These are phyloP conservation scores for Astrothelium macrocarpum DNA, from an alignment of 495 filamentous ascomycete genomes.

Conservation along the genomic window DNA sequence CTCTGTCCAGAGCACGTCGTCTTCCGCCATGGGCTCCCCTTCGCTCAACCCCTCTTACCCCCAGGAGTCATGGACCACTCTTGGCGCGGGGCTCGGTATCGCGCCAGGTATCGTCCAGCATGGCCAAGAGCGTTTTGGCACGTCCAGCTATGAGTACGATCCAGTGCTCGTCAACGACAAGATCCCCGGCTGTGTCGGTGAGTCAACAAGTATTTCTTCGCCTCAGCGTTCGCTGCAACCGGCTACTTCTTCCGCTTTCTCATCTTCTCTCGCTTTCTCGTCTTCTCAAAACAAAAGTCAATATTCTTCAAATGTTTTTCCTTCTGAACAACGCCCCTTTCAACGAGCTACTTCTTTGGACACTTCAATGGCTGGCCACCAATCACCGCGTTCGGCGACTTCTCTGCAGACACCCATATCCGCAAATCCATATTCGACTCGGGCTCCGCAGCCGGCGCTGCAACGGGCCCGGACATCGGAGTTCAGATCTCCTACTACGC, in stretches of 20 bases:
- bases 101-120: constrained; percentile 57
- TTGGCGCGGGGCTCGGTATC: constrained; percentile 51
- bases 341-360: not conserved
- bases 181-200: constrained; percentile 63
- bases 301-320: constrained; percentile 4
- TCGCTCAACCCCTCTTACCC: constrained; percentile 49
- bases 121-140: constrained; percentile 36
- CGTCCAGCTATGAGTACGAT: constrained; percentile 46
- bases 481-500: constrained; percentile 44
- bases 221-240: constrained; percentile 18
- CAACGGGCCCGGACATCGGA: constrained; percentile 14
- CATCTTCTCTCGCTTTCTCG: constrained; percentile 18
- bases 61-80: constrained; percentile 50
- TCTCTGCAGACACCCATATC: constrained; percentile 28
- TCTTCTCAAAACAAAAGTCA: not conserved
- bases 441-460: constrained; percentile 18
- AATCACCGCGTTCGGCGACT: constrained; percentile 6
- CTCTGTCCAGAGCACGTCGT: constrained; percentile 59
- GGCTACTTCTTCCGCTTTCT: constrained; percentile 18
- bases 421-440: constrained; percentile 7
- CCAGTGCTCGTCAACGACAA: constrained; percentile 51
- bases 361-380: not conserved
- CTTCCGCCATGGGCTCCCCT: constrained; percentile 75
- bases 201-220: constrained; percentile 45
- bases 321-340: not conserved